phyloP scores from a whole-genome alignment of 2,329 filamentous ascomycete genomes.

The Cytospora mali region DNA sequence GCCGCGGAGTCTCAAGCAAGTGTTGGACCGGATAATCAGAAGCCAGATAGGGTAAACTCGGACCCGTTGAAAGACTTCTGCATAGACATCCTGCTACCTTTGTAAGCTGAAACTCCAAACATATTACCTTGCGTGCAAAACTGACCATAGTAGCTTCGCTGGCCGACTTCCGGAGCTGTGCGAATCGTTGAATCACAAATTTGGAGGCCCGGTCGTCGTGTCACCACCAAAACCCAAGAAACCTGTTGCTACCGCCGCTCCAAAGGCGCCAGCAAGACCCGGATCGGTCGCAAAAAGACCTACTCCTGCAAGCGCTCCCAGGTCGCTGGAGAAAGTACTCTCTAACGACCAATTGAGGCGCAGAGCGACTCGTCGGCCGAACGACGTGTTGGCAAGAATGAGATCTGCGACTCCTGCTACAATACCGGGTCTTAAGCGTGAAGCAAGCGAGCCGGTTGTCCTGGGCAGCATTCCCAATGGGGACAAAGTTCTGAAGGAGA shows the following conservation, averaged over 20 bases:
- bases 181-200: constrained; percentile 70
- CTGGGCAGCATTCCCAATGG: constrained; percentile 52
- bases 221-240: constrained; percentile 56
- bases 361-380: constrained; percentile 59
- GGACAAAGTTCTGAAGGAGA: constrained; percentile 50
- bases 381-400: constrained; percentile 63
- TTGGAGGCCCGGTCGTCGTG: constrained; percentile 70
- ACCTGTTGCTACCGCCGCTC: constrained; percentile 43
- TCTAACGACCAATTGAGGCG: constrained; percentile 61
- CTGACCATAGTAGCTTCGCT: constrained; percentile 59
- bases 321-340: constrained; percentile 63
- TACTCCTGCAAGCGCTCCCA: constrained; percentile 44
- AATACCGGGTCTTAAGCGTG: constrained; percentile 66
- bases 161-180: constrained; percentile 74
- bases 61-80: constrained; percentile 78
- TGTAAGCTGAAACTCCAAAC: constrained; percentile 52
- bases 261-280: constrained; percentile 51
- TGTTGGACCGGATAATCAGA: constrained; percentile 39
- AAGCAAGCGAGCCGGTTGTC: constrained; percentile 62
- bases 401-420: constrained; percentile 68
- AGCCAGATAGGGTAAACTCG: constrained; percentile 46
- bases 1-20: constrained; percentile 52
- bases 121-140: neutral
- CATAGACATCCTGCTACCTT: constrained; percentile 77
- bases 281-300: constrained; percentile 56